A percentile compares a stretch with the other conserved stretches of the same genome.
These are phyloP conservation scores for Lachnum nothofagi DNA, from an alignment of 2,329 filamentous ascomycete genomes.

Conservation along the genomic window DNA sequence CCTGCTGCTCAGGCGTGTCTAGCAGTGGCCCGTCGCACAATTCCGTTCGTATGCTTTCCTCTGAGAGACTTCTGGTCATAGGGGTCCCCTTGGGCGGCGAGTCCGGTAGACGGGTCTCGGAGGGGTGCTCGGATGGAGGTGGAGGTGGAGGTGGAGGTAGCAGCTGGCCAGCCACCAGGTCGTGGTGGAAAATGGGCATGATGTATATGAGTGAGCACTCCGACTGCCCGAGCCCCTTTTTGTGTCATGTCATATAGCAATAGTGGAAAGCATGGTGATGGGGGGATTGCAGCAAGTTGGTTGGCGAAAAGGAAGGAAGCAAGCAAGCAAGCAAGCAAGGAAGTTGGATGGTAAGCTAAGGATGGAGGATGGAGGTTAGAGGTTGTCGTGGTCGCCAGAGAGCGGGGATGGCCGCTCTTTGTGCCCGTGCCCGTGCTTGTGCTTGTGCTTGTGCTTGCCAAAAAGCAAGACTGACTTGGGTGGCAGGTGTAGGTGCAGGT, in stretches of 20 bases:
- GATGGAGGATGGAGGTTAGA: too few relatives aligned
- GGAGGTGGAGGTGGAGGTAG: too few relatives aligned
- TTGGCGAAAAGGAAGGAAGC: too few relatives aligned
- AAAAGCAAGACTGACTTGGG: too few relatives aligned
- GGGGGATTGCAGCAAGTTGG: constrained; percentile 1
- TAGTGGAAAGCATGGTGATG: constrained; percentile 5
- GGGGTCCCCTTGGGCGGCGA: constrained; percentile 17
- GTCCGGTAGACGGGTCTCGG: constrained; percentile 24
- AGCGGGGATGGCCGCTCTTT: too few relatives aligned
- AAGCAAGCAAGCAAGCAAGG: constrained; percentile 12
- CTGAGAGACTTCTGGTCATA: constrained; percentile 43
- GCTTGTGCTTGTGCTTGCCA: too few relatives aligned
- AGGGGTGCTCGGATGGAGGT: constrained; percentile 16
- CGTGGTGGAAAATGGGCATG: constrained; percentile 57
- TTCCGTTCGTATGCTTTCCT: constrained; percentile 57
- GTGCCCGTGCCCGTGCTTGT: too few relatives aligned
- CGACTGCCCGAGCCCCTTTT: constrained; percentile 13
- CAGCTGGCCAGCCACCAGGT: constrained; percentile 36
- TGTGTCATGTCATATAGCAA: constrained; percentile 21
- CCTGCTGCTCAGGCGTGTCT: constrained; percentile 21
- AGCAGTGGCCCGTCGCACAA: constrained; percentile 53
- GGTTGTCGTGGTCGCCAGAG: too few relatives aligned
- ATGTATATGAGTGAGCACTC: constrained; percentile 23
- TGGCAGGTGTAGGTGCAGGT: too few relatives aligned
- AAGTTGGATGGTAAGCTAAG: too few relatives aligned